phyloP scores from a whole-genome alignment of 257 asterid genomes.

The Salvia rosmarinus region DNA sequence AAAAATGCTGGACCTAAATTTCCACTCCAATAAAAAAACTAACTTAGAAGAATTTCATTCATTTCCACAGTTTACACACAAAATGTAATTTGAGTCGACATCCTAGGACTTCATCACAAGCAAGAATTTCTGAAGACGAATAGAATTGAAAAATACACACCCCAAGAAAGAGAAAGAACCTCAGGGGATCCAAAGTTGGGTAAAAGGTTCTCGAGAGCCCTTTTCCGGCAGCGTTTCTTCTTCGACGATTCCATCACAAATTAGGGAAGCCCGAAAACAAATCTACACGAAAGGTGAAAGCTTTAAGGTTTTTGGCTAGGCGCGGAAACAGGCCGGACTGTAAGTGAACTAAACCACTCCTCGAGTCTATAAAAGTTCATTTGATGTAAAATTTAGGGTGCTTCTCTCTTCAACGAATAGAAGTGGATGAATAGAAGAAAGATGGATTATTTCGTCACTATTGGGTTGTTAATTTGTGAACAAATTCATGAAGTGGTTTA shows the following conservation, averaged over 20 bases:
- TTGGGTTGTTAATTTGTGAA: no score
- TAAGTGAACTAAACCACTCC: no score
- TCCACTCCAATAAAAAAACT: not conserved
- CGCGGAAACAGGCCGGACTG: not conserved
- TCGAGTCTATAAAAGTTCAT: no score
- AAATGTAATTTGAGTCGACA: conserved; percentile 7
- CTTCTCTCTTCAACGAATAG: no score
- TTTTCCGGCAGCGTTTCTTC: conserved; percentile 6
- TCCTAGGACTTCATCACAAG: not conserved
- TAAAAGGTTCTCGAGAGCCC: conserved; percentile 30
- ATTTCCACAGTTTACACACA: not conserved
- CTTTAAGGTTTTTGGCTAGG: conserved; percentile 29
- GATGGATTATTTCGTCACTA: no score
- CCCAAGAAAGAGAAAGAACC: conserved; percentile 31
- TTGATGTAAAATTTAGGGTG: no score
- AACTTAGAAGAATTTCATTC: conserved; percentile 1
- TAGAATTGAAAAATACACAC: not conserved
- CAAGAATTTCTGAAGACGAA: not conserved
- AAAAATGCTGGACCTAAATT: conserved; percentile 19
- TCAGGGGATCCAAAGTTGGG: conserved; percentile 34
- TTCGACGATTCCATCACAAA: conserved; percentile 32
- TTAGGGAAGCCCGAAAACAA: not conserved
- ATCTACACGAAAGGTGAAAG: not conserved
- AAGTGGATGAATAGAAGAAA: no score
- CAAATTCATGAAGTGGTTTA: no score